These are phyloP conservation scores for Prunus persica DNA, from an alignment of 306 rosid genomes.

Conservation along the genomic window Prunus_persica_NCBIv2 NC_034011.1:1054001-1054500, in stretches of 20 bases:
- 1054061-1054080: neutral
- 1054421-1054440: neutral
- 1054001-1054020: neutral
- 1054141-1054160: too few relatives aligned
- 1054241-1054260: neutral
- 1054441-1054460: neutral
- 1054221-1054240: neutral
- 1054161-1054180: neutral
- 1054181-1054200: neutral
- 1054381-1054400: neutral
- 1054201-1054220: neutral
- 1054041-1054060: neutral
- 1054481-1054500: conserved; percentile 8
- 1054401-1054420: neutral
- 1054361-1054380: neutral
- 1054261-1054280: neutral
- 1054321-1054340: neutral
- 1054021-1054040: neutral
- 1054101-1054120: neutral
- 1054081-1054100: neutral
- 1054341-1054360: neutral
- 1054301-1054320: neutral
- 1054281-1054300: neutral
- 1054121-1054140: too few relatives aligned
- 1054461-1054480: neutral